These are phyloP conservation scores for Pilasporangium apinafurcum DNA, from an alignment of 352 stramenopile species.

Conservation along the genomic window DNA sequence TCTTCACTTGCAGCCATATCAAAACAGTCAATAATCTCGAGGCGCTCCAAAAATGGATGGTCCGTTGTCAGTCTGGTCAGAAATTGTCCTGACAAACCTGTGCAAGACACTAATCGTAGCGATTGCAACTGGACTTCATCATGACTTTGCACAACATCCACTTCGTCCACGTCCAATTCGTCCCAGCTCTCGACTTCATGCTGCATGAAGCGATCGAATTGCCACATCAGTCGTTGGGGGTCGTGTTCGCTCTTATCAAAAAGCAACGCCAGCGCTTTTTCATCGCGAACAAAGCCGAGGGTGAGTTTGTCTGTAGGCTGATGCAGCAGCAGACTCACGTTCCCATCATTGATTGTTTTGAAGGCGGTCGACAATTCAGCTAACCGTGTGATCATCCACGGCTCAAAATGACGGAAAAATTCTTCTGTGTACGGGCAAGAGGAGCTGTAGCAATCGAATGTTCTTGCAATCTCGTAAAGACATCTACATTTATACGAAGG, in stretches of 20 bases:
- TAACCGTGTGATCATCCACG: constrained; percentile 70
- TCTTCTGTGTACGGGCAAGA: constrained; percentile 51
- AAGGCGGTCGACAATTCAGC: constrained; percentile 56
- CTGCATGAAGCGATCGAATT: constrained; percentile 17
- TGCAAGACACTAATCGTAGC: constrained; percentile 66
- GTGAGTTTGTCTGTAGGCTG: constrained; percentile 56
- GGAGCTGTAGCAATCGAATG: constrained; percentile 65
- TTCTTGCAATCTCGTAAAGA: constrained; percentile 63
- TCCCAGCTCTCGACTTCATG: constrained; percentile 62
- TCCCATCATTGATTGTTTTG: constrained; percentile 66
- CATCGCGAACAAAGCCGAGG: constrained; percentile 60
- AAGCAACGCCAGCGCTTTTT: constrained; percentile 34
- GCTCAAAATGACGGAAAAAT: constrained; percentile 62
- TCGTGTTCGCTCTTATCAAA: constrained; percentile 26
- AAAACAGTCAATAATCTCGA: constrained; percentile 72
- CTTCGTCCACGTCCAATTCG: constrained; percentile 62
- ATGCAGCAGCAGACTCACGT: constrained; percentile 50
- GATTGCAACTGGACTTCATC: constrained; percentile 45
- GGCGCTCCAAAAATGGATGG: constrained; percentile 46
- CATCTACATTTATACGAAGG: constrained; percentile 21
- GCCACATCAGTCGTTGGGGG: constrained; percentile 38
- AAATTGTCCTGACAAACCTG: constrained; percentile 47
- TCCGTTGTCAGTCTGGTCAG: constrained; percentile 22
- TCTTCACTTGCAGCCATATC: constrained; percentile 34
- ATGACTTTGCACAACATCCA: constrained; percentile 53